Base-by-base conservation (phyloP, 192 early-diverging fungal genomes). In the Coemansia sp. region DNA sequence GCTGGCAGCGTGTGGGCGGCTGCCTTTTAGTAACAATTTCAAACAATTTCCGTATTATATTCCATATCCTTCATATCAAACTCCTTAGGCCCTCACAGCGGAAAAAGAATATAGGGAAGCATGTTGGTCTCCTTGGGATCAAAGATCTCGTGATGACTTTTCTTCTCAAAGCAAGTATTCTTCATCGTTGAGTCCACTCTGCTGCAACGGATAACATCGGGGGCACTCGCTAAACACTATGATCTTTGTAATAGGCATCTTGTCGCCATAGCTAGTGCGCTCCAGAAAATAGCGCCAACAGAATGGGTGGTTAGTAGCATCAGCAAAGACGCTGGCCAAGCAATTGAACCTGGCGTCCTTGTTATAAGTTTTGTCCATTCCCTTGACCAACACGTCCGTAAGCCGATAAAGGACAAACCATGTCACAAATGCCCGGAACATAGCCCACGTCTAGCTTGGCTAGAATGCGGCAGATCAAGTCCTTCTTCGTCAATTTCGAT, bases 241-340 rank as follows among this genome's bases (percentile, higher is more conserved):
- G 30, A 99, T 77, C 71, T 96, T 97, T 64, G 91, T 87, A 40
- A 99, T 70, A 14, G 94, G 91, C 23, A 91, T 75, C 43, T 88
- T 71, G 14, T 76, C 86, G 57, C 93, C 90, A 57, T 90, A 85
- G 2, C 74, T 68, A 2, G 92, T 85, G 55, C 84, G 84, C 23
- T 78, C 79, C 9, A 97, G 78, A 70, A 94, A 93, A 43, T 83
- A 88, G 1, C 84, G 85, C 23, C 96, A 87, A 35, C 92, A 91
- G 42, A 74, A 82, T 46, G 84, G 83, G 58, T 88, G 66, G 84
- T 90, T 84, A 5, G 94, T 88, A 32, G 96, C 71, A 47, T 97
- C 94, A 16, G 93, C 94, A 86, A 99, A 96, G 14, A 98, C 95
- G 43, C 92, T 94, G 33, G 92, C 91, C 70, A 99, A 86, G 65